These are phyloP conservation scores for Silene noctiflora DNA, from an alignment of 179 eudicot species.

Conservation along the genomic window DNA sequence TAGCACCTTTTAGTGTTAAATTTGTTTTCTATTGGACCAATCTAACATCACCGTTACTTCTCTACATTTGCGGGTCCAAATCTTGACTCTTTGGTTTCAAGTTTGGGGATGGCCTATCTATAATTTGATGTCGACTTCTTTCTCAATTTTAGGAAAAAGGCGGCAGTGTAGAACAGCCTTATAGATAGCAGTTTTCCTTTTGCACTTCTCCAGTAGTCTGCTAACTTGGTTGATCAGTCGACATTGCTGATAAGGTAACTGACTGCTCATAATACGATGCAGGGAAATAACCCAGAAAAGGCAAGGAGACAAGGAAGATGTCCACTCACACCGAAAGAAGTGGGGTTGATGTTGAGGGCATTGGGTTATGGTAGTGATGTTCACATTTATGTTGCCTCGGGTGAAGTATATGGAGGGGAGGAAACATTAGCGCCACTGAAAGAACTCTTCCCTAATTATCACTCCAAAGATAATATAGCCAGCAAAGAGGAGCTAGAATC, in stretches of 20 bases:
- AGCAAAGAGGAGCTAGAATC: constrained; percentile 71
- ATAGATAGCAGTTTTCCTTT: neutral
- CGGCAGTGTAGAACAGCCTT: neutral
- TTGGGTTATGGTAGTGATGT: constrained; percentile 77
- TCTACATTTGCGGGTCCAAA: neutral
- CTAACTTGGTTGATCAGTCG: constrained; percentile 5
- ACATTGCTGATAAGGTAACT: constrained; percentile 1
- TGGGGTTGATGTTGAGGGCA: constrained; percentile 93
- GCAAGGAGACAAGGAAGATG: constrained; percentile 95
- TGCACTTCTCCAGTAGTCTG: neutral
- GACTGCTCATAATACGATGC: constrained; percentile 28
- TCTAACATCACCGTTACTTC: neutral
- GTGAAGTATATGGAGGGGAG: constrained; percentile 90
- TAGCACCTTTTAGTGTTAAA: no score
- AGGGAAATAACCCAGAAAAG: constrained; percentile 78
- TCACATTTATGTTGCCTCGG: constrained; percentile 93
- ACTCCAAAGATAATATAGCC: constrained; percentile 82
- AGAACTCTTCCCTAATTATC: constrained; percentile 81
- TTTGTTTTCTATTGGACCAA: neutral
- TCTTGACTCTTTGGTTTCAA: neutral
- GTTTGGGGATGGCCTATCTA: neutral
- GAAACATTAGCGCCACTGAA: constrained; percentile 71
- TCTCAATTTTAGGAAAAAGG: neutral
- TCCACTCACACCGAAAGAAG: constrained; percentile 96
- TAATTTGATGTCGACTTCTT: neutral